Conservation (phyloP, 2,329 filamentous ascomycete species). For the Penicillium thymicola region DNA sequence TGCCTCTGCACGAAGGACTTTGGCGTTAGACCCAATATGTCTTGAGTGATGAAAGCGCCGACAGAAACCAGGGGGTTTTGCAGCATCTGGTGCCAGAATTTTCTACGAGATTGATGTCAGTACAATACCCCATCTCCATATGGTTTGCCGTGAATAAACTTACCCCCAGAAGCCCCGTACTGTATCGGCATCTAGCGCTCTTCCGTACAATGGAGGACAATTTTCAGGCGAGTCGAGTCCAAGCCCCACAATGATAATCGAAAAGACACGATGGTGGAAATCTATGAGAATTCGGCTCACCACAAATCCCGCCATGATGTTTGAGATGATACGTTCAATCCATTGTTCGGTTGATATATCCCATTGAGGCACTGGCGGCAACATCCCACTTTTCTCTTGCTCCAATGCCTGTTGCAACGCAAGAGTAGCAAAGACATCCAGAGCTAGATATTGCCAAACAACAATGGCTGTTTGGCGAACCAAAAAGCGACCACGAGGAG, state of each 20-base stretch:
- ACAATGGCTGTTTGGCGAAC: conserved; percentile 14
- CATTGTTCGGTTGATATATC: conserved; percentile 12
- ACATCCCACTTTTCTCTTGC: background rate
- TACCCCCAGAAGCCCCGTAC: conserved; percentile 25
- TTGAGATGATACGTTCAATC: conserved; percentile 8
- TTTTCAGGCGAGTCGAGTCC: conserved; percentile 8
- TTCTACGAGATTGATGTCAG: conserved; percentile 9
- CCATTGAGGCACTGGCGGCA: conserved; percentile 7
- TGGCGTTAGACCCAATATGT: conserved; percentile 16
- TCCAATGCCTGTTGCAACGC: background rate
- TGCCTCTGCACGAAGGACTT: conserved; percentile 23
- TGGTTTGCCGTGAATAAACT: background rate
- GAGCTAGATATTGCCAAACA: conserved; percentile 16
- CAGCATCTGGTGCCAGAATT: conserved; percentile 28
- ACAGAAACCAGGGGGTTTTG: conserved; percentile 22
- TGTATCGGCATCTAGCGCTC: conserved; percentile 19
- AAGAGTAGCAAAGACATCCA: conserved; percentile 6
- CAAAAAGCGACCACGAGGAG: conserved; percentile 14
- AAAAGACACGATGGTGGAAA: conserved; percentile 12
- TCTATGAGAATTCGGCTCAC: conserved; percentile 15
- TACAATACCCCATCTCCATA: background rate
- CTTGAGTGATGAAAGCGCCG: conserved; percentile 15
- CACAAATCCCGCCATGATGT: conserved; percentile 12
- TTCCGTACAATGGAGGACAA: conserved; percentile 23
- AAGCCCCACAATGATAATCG: conserved; percentile 13